These are phyloP conservation scores for Pestalotiopsis fici DNA, from an alignment of 2,329 filamentous ascomycete genomes.

Conservation along the genomic window DNA sequence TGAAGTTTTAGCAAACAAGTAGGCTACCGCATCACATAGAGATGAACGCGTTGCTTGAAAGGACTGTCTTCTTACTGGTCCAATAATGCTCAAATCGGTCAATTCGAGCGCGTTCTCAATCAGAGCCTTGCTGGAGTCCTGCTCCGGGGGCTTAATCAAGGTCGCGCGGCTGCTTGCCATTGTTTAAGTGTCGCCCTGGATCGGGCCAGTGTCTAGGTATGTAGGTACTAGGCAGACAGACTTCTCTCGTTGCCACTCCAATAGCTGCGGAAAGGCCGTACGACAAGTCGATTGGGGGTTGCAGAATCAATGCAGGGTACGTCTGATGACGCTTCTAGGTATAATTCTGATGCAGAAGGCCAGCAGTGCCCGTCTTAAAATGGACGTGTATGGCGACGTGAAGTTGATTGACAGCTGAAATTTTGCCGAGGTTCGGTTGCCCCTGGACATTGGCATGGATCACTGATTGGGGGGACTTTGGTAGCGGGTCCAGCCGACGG, in stretches of 20 bases:
- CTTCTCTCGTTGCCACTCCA: not conserved
- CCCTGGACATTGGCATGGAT: not conserved
- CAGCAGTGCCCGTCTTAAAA: not conserved
- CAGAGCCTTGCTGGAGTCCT: slow-evolving; percentile 70
- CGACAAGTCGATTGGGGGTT: not conserved
- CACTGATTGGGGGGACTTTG: not conserved
- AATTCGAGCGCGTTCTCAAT: slow-evolving; percentile 92
- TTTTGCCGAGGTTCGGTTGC: slow-evolving; percentile 9
- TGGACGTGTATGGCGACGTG: not conserved
- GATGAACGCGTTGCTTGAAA: not conserved
- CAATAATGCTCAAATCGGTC: slow-evolving; percentile 75
- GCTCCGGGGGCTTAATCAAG: slow-evolving; percentile 73
- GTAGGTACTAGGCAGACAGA: no score
- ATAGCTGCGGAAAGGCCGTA: not conserved
- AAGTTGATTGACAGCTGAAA: not conserved
- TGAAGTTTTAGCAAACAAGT: not conserved
- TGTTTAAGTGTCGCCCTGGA: not conserved
- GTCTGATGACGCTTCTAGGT: not conserved
- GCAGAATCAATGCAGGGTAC: not conserved
- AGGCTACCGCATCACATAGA: not conserved
- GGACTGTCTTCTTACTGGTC: slow-evolving; percentile 57
- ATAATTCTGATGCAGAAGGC: not conserved
- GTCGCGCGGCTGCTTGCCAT: slow-evolving; percentile 45
- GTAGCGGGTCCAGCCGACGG: not conserved
- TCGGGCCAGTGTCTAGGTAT: not conserved